phyloP scores from a whole-genome alignment of 2,329 filamentous ascomycete species.

The Paracoccidioides lutzii region DNA sequence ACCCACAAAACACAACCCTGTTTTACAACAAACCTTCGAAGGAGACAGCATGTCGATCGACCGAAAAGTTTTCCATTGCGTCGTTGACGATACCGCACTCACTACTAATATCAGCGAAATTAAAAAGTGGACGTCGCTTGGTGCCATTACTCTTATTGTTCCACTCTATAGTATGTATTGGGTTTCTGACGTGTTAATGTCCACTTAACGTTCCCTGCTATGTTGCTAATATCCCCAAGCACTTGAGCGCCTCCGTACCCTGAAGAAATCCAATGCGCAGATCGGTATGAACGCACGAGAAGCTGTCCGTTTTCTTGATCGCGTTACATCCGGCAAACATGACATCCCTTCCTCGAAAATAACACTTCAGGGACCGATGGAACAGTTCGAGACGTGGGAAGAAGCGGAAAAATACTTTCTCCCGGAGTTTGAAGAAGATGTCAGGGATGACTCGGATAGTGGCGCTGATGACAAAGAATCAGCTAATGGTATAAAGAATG shows the following conservation, averaged over 20 bases:
- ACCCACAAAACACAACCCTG: neutral
- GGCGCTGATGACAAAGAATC: slow-evolving; percentile 5
- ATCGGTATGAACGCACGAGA: slow-evolving; percentile 39
- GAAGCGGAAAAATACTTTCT: slow-evolving; percentile 35
- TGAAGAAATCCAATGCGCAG: slow-evolving; percentile 35
- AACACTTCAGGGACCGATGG: slow-evolving; percentile 36
- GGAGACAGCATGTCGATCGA: slow-evolving; percentile 24
- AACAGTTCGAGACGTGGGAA: slow-evolving; percentile 36
- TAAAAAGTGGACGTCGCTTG: slow-evolving; percentile 39
- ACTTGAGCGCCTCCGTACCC: slow-evolving; percentile 33
- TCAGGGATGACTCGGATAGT: slow-evolving; percentile 7
- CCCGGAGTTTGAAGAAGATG: slow-evolving; percentile 32
- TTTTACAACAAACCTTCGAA: neutral
- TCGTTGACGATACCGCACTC: slow-evolving; percentile 41
- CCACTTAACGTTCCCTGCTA: neutral
- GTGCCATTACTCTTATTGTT: slow-evolving; percentile 37
- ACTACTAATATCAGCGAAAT: slow-evolving; percentile 41
- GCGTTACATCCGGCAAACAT: slow-evolving; percentile 36
- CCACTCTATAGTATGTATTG: slow-evolving; percentile 38
- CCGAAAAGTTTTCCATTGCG: slow-evolving; percentile 39
- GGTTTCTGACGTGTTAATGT: neutral
- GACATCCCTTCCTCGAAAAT: slow-evolving; percentile 31
- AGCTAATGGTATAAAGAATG: slow-evolving; percentile 3
- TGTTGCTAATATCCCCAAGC: slow-evolving; percentile 19
- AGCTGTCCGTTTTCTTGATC: slow-evolving; percentile 40